Percentiles rank a stretch among this genome's conserved stretches.
Conservation (phyloP, 2,329 filamentous ascomycete genomes). For the Stachybotrys echinatus region DNA sequence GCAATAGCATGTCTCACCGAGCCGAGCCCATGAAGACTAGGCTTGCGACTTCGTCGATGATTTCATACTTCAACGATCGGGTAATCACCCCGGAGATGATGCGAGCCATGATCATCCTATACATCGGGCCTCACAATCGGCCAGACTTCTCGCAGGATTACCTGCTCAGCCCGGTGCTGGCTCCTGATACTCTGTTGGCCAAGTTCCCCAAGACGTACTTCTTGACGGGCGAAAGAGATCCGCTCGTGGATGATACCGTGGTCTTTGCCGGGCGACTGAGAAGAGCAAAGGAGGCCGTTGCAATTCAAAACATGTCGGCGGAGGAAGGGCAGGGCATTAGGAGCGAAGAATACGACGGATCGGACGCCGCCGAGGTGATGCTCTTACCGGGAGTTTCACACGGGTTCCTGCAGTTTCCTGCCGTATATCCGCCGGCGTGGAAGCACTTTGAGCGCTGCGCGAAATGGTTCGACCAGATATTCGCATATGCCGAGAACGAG, state of each 20-base stretch:
- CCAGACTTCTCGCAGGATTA: slow-evolving; percentile 92
- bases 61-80: slow-evolving; percentile 95
- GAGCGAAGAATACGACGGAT: slow-evolving; percentile 24
- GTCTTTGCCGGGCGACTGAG: slow-evolving; percentile 90
- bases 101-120: slow-evolving; percentile 97
- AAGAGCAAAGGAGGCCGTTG: slow-evolving; percentile 61
- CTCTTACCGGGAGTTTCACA: slow-evolving; percentile 87
- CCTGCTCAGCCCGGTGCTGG: slow-evolving; percentile 81
- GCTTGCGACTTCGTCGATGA: slow-evolving; percentile 94
- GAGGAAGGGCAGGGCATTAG: slow-evolving; percentile 6
- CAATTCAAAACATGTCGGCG: slow-evolving; percentile 8
- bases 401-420: slow-evolving; percentile 88
- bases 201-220: slow-evolving; percentile 94
- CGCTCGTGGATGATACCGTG: slow-evolving; percentile 92
- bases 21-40: slow-evolving; percentile 66
- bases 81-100: slow-evolving; percentile 97
- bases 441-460: slow-evolving; percentile 75
- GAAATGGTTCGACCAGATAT: slow-evolving; percentile 76
- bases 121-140: slow-evolving; percentile 87
- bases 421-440: slow-evolving; percentile 85
- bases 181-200: slow-evolving; percentile 76
- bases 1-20: slow-evolving; percentile 40
- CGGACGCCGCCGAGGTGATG: slow-evolving; percentile 60
- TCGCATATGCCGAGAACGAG: slow-evolving; percentile 46
- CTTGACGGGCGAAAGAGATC: slow-evolving; percentile 90